A percentile compares a stretch with the other conserved stretches of the same genome.
These are phyloP conservation scores for Fraxinus americana DNA, from an alignment of 257 asterid genomes.

Conservation along the genomic window DNA sequence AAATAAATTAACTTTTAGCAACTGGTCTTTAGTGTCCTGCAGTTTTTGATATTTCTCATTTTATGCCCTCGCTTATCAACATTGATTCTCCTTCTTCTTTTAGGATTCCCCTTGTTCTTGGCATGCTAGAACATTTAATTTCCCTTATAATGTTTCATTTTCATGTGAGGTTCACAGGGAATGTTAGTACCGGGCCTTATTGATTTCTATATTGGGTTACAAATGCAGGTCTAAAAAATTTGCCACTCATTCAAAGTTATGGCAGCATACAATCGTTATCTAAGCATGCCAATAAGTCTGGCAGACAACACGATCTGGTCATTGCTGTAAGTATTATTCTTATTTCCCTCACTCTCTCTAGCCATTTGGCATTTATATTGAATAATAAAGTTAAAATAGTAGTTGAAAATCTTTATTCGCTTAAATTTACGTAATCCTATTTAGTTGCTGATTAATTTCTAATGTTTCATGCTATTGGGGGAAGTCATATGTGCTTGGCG, in stretches of 20 bases:
- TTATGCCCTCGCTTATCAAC: not conserved
- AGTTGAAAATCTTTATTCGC: conserved; percentile 11
- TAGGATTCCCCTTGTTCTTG: conserved; percentile 5
- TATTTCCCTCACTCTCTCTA: conserved; percentile 9
- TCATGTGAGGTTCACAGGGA: conserved; percentile 8
- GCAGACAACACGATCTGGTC: conserved; percentile 76
- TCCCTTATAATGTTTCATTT: conserved; percentile 3
- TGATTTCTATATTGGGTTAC: conserved; percentile 23
- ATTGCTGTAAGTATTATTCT: conserved; percentile 70
- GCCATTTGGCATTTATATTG: not conserved
- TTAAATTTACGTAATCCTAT: conserved; percentile 6
- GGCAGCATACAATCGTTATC: conserved; percentile 65
- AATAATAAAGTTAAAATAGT: not conserved
- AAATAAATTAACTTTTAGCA: not conserved
- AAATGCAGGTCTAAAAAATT: conserved; percentile 53
- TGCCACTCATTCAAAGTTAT: conserved; percentile 79
- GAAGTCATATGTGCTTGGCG: conserved; percentile 97
- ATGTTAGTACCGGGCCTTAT: not conserved
- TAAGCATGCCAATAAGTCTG: conserved; percentile 63
- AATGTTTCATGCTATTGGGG: conserved; percentile 31
- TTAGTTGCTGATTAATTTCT: conserved; percentile 17
- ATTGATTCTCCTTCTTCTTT: not conserved
- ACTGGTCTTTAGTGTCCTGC: not conserved
- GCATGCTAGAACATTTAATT: not conserved
- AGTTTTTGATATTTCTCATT: conserved; percentile 2